Base-by-base conservation (phyloP, 192 early-diverging fungal species). In the Coemansia sp. region DNA sequence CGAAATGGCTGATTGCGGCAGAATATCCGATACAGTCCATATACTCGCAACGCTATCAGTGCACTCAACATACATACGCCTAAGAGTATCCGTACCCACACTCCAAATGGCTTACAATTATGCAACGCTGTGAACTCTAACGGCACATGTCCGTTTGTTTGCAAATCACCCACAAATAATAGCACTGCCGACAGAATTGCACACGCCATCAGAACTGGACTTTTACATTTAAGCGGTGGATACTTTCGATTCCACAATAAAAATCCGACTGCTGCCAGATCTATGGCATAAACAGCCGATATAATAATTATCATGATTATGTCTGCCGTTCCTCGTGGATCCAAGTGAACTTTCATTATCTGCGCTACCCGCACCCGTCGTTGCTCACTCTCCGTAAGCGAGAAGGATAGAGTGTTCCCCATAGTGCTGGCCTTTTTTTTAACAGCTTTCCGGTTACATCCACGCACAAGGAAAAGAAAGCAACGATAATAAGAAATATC, bases 171-270 rank as follows among this genome's bases (percentile, higher is more conserved):
- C 4, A 41, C 52, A 60, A 69, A 80, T 68, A 67, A 80, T 28
- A 71, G 26, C 2, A 69, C 28, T 0, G 64, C 21, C 1, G 55
- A 41, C 0, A 56, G 27, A 18, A 74, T 31, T 18, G 56, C 54
- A 4, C 27, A 44, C 2, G 54, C 48, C 77, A 80, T 80, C 2
- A 80, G 50, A 9, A 54, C 3, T 10, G 71, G 68, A 56, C 65
- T 80, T 41, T 80, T 80, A 52, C 67, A 69, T 34, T 71, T 70
- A 1, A 80, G 60, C 49, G 77, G 77, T 38, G 77, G 65, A 50
- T 80, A 80, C 23, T 49, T 64, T 24, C 65, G 60, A 58, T 80
- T 73, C 50, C 50, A 62, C 25, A 80, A 12, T 50, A 73, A 21
- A 38, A 48, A 80, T 6, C 48, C 22, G 5, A 58, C 65, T 0